Evolutionary conservation across 345 rosid species (phyloP).

Genomic region (Hibiscus syriacus): DNA sequence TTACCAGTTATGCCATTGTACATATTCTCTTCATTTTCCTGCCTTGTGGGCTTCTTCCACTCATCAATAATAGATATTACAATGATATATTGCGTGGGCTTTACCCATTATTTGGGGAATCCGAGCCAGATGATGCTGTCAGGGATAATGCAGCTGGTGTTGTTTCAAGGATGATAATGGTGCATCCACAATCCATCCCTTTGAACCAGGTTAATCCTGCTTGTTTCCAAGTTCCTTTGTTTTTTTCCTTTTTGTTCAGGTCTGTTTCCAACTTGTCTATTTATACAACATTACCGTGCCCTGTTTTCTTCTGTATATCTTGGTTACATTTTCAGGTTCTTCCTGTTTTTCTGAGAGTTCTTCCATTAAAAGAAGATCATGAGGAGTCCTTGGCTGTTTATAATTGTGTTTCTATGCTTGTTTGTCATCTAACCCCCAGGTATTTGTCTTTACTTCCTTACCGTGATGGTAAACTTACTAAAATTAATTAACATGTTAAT

Average conservation of each 20-base stretch:
- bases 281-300: not conserved
- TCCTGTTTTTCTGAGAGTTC: conserved; percentile 79
- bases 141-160: conserved; percentile 99
- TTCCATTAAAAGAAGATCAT: conserved; percentile 88
- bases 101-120: conserved; percentile 79
- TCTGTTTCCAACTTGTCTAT: not conserved
- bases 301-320: conserved; percentile 5
- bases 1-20: not conserved
- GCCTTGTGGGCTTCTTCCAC: conserved; percentile 30
- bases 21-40: not conserved
- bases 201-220: conserved; percentile 63
- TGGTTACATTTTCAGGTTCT: conserved; percentile 53
- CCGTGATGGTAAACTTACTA: not conserved
- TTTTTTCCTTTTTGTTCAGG: not conserved
- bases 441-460: conserved; percentile 11
- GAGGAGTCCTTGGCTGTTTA: conserved; percentile 93
- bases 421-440: conserved; percentile 85
- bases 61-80: conserved; percentile 51
- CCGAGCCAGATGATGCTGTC: conserved; percentile 91
- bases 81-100: conserved; percentile 68
- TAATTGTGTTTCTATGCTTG: conserved; percentile 70
- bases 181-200: conserved; percentile 77
- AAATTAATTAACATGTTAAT: not conserved
- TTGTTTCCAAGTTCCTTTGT: not conserved
- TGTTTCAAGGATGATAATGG: conserved; percentile 94